Conservation (phyloP, 148 eudicot genomes). For the Vaccinium myrtillus region DNA sequence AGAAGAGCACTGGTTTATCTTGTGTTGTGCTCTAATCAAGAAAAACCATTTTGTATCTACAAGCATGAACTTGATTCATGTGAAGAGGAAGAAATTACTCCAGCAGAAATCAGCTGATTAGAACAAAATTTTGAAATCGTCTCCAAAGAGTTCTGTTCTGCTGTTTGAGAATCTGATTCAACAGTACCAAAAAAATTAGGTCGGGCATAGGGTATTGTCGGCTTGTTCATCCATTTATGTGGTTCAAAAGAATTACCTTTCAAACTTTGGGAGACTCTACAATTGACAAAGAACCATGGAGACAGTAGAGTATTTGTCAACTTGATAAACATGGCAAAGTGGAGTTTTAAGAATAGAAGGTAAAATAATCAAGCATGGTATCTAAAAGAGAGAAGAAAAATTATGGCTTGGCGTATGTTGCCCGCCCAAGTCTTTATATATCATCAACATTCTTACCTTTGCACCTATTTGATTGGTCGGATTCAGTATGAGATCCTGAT, state of each 20-base stretch:
- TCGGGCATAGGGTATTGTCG: background rate
- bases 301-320: background rate
- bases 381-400: background rate
- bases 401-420: background rate
- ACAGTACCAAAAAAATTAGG: background rate
- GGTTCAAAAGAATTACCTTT: too few species aligned
- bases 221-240: too few species aligned
- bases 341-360: background rate
- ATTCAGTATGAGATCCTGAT: too few species aligned
- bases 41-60: background rate
- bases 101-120: background rate
- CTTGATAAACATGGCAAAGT: background rate
- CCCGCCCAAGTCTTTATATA: background rate
- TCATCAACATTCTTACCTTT: too few species aligned
- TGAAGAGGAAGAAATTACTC: background rate
- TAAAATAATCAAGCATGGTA: background rate
- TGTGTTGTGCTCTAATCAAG: too few species aligned
- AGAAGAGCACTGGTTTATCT: too few species aligned
- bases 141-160: background rate
- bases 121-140: background rate
- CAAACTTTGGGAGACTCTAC: background rate
- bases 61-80: background rate
- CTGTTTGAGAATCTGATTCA: background rate
- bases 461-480: too few species aligned
- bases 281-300: background rate